Base-by-base conservation (phyloP, 257 asterid species). In the Leptodermis oblonga region DNA sequence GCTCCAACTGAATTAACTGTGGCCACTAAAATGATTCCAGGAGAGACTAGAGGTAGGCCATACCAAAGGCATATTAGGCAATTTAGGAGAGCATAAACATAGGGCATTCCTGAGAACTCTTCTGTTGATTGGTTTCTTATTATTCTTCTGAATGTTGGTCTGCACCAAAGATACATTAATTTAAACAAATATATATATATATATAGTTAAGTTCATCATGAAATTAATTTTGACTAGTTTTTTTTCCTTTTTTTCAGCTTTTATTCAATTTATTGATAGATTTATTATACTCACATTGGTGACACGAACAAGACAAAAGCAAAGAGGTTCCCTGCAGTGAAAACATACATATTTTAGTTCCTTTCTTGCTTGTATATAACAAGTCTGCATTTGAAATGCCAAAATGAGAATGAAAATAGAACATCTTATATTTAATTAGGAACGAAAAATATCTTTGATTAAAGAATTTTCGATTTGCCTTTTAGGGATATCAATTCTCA, bases 1-100 rank as follows among this genome's bases (percentile, higher is more conserved):
- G 92, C 93, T 66, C 97, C 97, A 18, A 91, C 46, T 0, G 92
- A 84, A 79, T 91, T 91, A 74, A 91, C 97, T 0, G 97, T 86
- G 69, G 82, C 85, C 25, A 91, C 86, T 42, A 86, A 80, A 73
- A 87, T 83, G 49, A 83, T 83, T 23, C 92, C 93, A 0, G 96
- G 74, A 1, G 93, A 86, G 37, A 91, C 84, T 12, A 89, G 17
- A 1, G 97, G 97, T 78, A 79, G 54, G 41, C 97, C 97, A 59
- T 91, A 91, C 96, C 96, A 91, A 31, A 91, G 89, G 77, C 96
- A 91, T 82, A 89, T 86, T 26, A 86, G 80, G 80, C 97, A 87
- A 85, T 91, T 91, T 77, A 91, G 78, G 62, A 91, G 87, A 56
- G 96, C 77, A 22, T 91, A 91, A 48, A 91, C 77, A 67, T 91